These are phyloP conservation scores for Uronychia binucleata DNA, from an alignment of 73 alveolate species.

Conservation along the genomic window DNA sequence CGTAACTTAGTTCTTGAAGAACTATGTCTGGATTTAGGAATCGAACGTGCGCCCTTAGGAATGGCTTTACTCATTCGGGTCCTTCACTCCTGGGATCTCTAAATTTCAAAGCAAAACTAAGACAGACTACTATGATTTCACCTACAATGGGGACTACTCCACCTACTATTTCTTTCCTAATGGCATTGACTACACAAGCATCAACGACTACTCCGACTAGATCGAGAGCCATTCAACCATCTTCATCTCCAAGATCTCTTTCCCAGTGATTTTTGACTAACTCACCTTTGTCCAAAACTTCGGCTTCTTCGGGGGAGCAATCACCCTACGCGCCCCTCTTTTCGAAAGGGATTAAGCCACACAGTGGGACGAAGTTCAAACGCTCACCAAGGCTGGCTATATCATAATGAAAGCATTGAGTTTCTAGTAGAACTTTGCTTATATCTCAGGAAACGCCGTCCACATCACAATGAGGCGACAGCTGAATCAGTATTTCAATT, in stretches of 20 bases:
- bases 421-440: background rate
- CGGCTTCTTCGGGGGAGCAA: background rate
- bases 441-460: background rate
- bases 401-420: background rate
- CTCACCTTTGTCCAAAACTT: background rate
- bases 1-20: background rate
- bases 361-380: background rate
- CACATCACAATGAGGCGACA: background rate
- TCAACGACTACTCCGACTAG: background rate
- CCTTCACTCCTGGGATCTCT: background rate
- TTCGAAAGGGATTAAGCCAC: no score
- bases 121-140: background rate
- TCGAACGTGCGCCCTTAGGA: background rate
- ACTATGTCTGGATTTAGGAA: background rate
- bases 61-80: background rate
- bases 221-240: background rate
- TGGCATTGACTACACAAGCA: background rate
- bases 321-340: background rate
- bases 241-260: background rate
- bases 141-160: background rate
- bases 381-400: no score
- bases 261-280: background rate
- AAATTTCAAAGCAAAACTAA: background rate
- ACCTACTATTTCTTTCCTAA: background rate
- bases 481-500: background rate